Evolutionary conservation across 2,329 filamentous ascomycete species (phyloP).

Genomic region (Epichloe aotearoae): DNA sequence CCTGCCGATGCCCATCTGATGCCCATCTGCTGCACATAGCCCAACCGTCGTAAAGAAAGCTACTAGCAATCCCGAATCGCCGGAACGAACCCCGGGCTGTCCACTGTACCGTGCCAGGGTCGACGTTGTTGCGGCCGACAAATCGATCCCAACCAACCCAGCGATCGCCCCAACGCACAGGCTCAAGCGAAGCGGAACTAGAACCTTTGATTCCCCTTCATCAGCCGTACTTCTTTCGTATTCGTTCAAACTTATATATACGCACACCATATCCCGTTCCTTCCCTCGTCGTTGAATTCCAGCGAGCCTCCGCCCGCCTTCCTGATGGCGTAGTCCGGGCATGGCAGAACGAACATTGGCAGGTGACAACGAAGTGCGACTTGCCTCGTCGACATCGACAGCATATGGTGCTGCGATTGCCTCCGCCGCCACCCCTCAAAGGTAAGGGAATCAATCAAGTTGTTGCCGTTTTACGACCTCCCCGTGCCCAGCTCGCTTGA

Average conservation of each 20-base stretch:
- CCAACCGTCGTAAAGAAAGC: neutral
- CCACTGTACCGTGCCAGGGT: neutral
- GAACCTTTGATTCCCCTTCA: neutral
- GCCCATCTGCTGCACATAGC: neutral
- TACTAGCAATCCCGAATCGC: neutral
- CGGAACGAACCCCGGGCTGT: neutral
- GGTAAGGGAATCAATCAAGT: constrained; percentile 8
- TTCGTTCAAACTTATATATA: neutral
- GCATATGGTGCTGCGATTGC: constrained; percentile 15
- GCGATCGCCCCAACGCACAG: constrained; percentile 1
- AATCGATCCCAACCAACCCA: constrained; percentile 1
- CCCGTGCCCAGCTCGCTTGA: neutral
- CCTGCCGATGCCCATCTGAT: neutral
- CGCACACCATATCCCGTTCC: neutral
- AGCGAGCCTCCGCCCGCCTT: constrained; percentile 25
- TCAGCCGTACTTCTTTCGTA: neutral
- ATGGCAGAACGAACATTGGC: constrained; percentile 50
- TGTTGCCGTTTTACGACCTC: neutral
- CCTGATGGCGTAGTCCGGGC: constrained; percentile 51
- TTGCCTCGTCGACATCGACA: constrained; percentile 28
- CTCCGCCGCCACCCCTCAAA: constrained; percentile 14
- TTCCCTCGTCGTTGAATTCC: constrained; percentile 7
- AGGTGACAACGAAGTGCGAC: constrained; percentile 44
- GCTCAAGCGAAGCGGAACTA: neutral
- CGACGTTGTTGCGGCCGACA: neutral